Evolutionary conservation across 345 rosid species (phyloP), one percentile per base, ranked within the genome.

Genomic region (Gossypium rotundifolium): DNA sequence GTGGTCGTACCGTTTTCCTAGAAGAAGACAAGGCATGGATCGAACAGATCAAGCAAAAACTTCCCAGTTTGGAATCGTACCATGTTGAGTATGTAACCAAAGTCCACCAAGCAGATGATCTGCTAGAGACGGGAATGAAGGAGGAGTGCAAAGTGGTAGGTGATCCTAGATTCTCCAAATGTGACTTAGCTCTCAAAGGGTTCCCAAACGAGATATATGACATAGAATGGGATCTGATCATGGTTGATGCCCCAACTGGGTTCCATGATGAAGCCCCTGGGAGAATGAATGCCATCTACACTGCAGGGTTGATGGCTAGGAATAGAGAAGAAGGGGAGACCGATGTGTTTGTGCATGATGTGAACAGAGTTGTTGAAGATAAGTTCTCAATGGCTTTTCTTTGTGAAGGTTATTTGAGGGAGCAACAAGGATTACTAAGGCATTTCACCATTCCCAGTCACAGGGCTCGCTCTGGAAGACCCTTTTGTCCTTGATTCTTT

Each of bases 11-110:
- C 0, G 75, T 93, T 3, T 95, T 95, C 78, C 81, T 95, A 2
- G 99, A 95, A 78, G 98, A 95, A 81, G 99, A 95, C 67, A 85
- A 86, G 72, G 80, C 92, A 1, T 95, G 98, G 99, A 91, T 95
- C 46, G 79, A 82, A 71, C 91, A 93, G 80, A 89, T 95, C 73
- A 85, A 58, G 66, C 80, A 74, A 16, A 79, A 85, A 66, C 89
- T 90, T 33, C 96, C 97, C 2, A 85, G 81, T 87, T 77, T 91
- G 12, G 95, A 88, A 63, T 79, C 93, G 1, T 87, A 92, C 78
- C 93, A 94, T 74, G 98, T 90, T 7, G 79, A 70, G 3, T 93
- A 95, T 29, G 88, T 85, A 9, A 95, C 94, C 79, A 91, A 89
- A 83, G 97, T 93, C 38, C 87, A 80, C 63, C 85, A 95, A 61